These are phyloP conservation scores for California macrophylla DNA, from an alignment of 441 rosid genomes.

Conservation along the genomic window DNA sequence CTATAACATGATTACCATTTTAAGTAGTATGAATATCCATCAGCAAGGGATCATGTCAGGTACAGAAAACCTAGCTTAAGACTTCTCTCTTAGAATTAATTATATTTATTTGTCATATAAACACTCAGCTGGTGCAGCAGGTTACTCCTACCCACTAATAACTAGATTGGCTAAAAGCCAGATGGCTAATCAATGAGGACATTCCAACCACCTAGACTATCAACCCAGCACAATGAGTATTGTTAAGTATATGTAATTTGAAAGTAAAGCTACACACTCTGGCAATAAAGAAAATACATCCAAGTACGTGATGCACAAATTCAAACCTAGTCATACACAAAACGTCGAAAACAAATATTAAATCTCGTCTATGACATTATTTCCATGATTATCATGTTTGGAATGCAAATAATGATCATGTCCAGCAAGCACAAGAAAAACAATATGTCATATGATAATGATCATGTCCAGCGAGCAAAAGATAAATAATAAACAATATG, in stretches of 20 bases:
- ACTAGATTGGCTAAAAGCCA: neutral
- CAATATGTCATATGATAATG: too few relatives aligned
- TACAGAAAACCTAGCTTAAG: neutral
- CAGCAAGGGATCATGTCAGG: neutral
- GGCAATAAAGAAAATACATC: neutral
- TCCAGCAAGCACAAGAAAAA: neutral
- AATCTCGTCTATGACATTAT: neutral
- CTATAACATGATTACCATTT: neutral
- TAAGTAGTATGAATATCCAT: neutral
- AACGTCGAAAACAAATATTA: neutral
- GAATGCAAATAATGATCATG: neutral
- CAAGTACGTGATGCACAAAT: neutral
- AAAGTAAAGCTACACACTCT: neutral
- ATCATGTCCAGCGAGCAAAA: too few relatives aligned
- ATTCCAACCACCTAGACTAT: neutral
- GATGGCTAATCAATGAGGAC: neutral
- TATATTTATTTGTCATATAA: neutral
- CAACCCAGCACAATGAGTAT: neutral
- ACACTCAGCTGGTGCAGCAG: neutral
- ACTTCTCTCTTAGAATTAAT: neutral
- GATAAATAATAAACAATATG: neutral
- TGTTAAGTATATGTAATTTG: neutral
- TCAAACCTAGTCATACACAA: neutral
- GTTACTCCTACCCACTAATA: neutral
- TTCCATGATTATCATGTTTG: conserved; percentile 1